A percentile compares a stretch with the other conserved stretches of the same genome.
phyloP scores from a whole-genome alignment of 345 rosid species.

The Isatis tinctoria region DNA sequence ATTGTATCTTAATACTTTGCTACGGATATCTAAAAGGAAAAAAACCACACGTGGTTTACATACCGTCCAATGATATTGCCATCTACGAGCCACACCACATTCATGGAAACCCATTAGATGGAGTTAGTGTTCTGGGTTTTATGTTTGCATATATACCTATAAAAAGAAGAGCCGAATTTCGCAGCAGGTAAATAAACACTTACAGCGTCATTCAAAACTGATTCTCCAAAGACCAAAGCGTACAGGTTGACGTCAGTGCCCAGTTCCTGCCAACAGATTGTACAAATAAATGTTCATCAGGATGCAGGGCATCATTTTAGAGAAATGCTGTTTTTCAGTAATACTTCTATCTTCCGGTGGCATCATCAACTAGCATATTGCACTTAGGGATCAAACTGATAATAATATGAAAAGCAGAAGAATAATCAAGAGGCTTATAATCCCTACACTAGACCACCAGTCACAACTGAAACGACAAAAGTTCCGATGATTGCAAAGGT shows the following conservation, averaged over 20 bases:
- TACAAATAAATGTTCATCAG: neutral
- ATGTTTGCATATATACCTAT: slow-evolving; percentile 11
- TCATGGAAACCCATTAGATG: slow-evolving; percentile 4
- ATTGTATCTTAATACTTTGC: neutral
- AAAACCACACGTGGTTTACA: neutral
- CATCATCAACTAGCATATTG: neutral
- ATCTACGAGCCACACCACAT: slow-evolving; percentile 43
- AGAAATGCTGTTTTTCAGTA: neutral
- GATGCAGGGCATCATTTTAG: neutral
- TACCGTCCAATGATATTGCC: slow-evolving; percentile 97
- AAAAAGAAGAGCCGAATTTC: neutral
- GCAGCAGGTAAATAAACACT: slow-evolving; percentile 21
- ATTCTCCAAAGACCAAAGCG: slow-evolving; percentile 96
- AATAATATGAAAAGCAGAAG: slow-evolving; percentile 8
- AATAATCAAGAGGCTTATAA: neutral
- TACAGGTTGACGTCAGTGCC: slow-evolving; percentile 87
- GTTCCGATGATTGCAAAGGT: slow-evolving; percentile 89
- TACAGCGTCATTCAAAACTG: slow-evolving; percentile 93
- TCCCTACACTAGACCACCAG: slow-evolving; percentile 81
- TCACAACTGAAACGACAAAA: slow-evolving; percentile 67
- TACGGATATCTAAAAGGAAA: slow-evolving; percentile 1
- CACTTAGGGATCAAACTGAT: neutral
- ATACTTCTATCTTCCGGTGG: neutral
- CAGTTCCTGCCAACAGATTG: slow-evolving; percentile 54
- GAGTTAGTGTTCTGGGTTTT: slow-evolving; percentile 7